Conservation (phyloP, 768 basidiomycete genomes). For the Kwoniella dejecticola region DNA sequence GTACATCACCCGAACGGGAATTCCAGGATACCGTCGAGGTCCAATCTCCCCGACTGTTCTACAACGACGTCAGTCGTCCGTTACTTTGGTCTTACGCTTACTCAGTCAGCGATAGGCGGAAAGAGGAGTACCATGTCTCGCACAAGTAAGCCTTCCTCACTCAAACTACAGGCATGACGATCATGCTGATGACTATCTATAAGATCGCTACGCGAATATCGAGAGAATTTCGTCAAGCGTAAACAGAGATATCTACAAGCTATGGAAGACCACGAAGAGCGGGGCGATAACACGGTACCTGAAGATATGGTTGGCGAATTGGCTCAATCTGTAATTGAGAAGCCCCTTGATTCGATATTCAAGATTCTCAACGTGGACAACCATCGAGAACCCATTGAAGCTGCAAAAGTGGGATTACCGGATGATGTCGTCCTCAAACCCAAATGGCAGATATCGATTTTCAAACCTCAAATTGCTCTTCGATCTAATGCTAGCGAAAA, state of each 20-base stretch:
- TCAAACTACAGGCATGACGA: too few relatives aligned
- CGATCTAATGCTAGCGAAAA: conserved; percentile 63
- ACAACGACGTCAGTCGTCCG: conserved; percentile 76
- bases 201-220: conserved; percentile 24
- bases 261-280: conserved; percentile 12
- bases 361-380: conserved; percentile 13
- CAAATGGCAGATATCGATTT: conserved; percentile 76
- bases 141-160: conserved; percentile 63
- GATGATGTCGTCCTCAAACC: conserved; percentile 48
- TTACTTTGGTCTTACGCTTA: conserved; percentile 87
- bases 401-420: conserved; percentile 41
- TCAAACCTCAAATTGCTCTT: conserved; percentile 87
- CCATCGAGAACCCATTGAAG: conserved; percentile 9
- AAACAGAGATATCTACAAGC: conserved; percentile 55
- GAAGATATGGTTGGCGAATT: conserved; percentile 24
- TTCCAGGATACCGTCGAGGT: conserved; percentile 92
- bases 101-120: conserved; percentile 71
- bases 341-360: conserved; percentile 15
- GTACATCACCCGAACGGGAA: conserved; percentile 62
- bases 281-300: conserved; percentile 22
- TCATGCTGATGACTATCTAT: neutral
- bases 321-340: conserved; percentile 15
- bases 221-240: conserved; percentile 18
- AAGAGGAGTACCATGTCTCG: conserved; percentile 86
- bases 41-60: conserved; percentile 77